These are phyloP conservation scores for Solanum gandarillasii DNA, from an alignment of 257 asterid species.

Conservation along the genomic window DNA sequence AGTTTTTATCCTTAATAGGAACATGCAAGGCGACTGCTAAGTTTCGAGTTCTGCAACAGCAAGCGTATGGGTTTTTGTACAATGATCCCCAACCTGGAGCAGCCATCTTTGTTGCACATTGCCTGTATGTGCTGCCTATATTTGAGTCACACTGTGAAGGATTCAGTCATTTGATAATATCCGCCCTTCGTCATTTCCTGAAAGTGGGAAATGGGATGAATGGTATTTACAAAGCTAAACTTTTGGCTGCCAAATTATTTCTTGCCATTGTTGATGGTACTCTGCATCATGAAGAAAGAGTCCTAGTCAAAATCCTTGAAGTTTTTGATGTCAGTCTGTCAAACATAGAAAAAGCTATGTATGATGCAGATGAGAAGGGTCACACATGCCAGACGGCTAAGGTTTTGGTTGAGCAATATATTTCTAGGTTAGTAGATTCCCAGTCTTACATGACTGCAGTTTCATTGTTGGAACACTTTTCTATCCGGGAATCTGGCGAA, in stretches of 20 bases:
- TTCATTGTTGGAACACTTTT: conserved; percentile 60
- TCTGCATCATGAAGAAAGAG: conserved; percentile 41
- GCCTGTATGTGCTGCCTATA: conserved; percentile 59
- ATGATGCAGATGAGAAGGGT: conserved; percentile 15
- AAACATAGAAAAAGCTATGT: conserved; percentile 43
- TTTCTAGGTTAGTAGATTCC: conserved; percentile 35
- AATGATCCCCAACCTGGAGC: conserved; percentile 61
- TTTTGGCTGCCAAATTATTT: conserved; percentile 50
- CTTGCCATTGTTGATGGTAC: conserved; percentile 31
- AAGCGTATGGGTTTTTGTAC: conserved; percentile 35
- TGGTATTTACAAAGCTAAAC: conserved; percentile 42
- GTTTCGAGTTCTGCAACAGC: conserved; percentile 68
- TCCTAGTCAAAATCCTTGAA: conserved; percentile 54
- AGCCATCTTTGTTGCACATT: conserved; percentile 57
- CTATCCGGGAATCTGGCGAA: conserved; percentile 49
- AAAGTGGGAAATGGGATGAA: conserved; percentile 28
- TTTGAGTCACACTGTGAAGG: conserved; percentile 51
- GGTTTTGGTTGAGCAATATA: conserved; percentile 49
- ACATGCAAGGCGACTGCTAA: conserved; percentile 57
- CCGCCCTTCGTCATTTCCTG: conserved; percentile 55
- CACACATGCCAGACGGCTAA: conserved; percentile 26
- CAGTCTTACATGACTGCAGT: conserved; percentile 57
- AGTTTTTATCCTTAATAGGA: conserved; percentile 33
- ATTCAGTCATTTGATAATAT: conserved; percentile 69
- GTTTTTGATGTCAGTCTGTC: conserved; percentile 42